Evolutionary conservation across 495 filamentous ascomycete species (phyloP).

Genomic region (Aspergillus conjunctus): DNA sequence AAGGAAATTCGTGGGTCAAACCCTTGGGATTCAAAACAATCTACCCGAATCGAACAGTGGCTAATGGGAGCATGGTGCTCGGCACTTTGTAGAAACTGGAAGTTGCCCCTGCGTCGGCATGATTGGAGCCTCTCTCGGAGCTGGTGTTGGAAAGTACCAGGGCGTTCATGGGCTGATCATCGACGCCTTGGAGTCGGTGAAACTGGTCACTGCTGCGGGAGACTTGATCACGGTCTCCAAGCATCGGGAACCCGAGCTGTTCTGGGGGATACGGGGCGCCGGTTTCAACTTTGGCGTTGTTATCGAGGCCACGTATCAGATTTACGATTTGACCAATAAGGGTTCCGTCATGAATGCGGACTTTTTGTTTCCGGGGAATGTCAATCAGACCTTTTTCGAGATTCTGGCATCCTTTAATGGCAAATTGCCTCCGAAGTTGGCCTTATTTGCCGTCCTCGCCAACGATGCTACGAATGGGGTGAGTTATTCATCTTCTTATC

Average conservation of each 20-base stretch:
- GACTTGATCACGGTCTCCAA: constrained; percentile 34
- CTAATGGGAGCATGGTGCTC: constrained; percentile 7
- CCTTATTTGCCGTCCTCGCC: not conserved
- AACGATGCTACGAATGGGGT: not conserved
- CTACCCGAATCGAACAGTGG: no score
- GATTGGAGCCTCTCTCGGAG: constrained; percentile 43
- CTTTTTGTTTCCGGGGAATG: constrained; percentile 24
- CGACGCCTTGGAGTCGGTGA: constrained; percentile 37
- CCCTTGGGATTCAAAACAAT: no score
- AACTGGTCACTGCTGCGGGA: constrained; percentile 36
- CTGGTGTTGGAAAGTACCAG: constrained; percentile 37
- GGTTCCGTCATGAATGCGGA: constrained; percentile 34
- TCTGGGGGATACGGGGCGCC: constrained; percentile 31
- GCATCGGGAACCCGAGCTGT: constrained; percentile 46
- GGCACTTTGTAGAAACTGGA: constrained; percentile 30
- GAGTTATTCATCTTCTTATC: not conserved
- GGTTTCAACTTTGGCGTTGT: constrained; percentile 56
- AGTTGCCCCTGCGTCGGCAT: constrained; percentile 33
- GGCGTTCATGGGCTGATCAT: constrained; percentile 40
- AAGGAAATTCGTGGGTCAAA: constrained; percentile 38
- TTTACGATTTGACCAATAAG: constrained; percentile 29
- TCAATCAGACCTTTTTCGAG: constrained; percentile 28
- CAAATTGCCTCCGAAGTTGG: constrained; percentile 22
- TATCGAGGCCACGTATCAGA: constrained; percentile 37
- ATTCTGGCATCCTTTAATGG: constrained; percentile 29